Evolutionary conservation across 805 yeast genomes (phyloP), one percentile per base, ranked within the genome.

Genomic region (Metschnikowia aberdeeniae): DNA sequence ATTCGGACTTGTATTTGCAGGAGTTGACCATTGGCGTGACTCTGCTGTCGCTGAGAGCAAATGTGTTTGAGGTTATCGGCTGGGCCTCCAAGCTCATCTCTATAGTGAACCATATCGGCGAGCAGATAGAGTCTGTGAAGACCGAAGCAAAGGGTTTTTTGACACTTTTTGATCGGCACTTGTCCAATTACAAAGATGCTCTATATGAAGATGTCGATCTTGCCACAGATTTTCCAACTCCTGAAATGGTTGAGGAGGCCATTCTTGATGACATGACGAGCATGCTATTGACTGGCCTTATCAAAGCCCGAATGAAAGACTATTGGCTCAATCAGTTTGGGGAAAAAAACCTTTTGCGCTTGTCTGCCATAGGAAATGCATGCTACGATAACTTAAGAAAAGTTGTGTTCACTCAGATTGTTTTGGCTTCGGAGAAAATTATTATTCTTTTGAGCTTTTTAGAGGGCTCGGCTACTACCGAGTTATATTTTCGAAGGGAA

Each of bases 321-420:
- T 85, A 82, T 81, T 65, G 86, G 56, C 72, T 77, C 19, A 82
- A 82, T 52, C 78, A 81, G 39, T 65, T 85, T 29, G 89, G 87
- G 0, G 89, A 83, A 49, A 67, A 85, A 49, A 86, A 86, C 26
- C 59, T 78, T 14, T 78, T 76, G 49, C 69, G 78, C 51, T 77
- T 88, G 77, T 63, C 65, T 2, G 73, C 71, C 42, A 42, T 73
- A 13, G 83, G 85, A 0, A 72, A 70, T 30, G 61, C 70, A 1
- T 67, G 75, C 11, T 82, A 76, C 55, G 84, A 81, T 35, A 64
- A 65, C 36, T 62, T 76, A 0, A 63, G 81, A 43, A 75, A 78
- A 44, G 60, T 67, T 0, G 51, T 79, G 1, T 75, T 77, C 44
- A 67, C 77, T 34, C 73, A 75, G 33, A 47, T 82, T 17, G 66